These are phyloP conservation scores for Rutstroemia sp. DNA, from an alignment of 2,329 filamentous ascomycete genomes.

Conservation along the genomic window DNA sequence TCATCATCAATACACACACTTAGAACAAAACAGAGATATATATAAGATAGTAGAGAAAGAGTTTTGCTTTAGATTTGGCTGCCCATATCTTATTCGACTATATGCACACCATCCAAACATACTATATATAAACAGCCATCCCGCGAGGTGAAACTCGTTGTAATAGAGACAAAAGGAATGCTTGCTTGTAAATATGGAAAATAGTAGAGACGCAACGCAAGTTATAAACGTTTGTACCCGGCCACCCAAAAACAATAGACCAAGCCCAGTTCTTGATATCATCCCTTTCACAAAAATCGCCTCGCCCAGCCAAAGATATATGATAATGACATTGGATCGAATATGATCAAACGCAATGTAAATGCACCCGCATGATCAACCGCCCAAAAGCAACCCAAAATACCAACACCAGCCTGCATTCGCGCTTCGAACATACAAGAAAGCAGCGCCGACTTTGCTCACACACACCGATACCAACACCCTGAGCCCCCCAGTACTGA, in stretches of 20 bases:
- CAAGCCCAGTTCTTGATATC: conserved; percentile 10
- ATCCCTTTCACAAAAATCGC: conserved; percentile 10
- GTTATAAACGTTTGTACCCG: conserved; percentile 7
- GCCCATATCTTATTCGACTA: not conserved
- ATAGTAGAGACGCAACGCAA: not conserved
- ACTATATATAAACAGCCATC: not conserved
- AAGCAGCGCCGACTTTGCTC: conserved; percentile 22
- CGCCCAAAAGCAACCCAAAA: conserved; percentile 21
- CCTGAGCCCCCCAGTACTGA: conserved; percentile 15
- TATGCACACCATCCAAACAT: not conserved
- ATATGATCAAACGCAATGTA: conserved; percentile 14
- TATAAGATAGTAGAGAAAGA: not conserved
- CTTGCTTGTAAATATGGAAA: not conserved
- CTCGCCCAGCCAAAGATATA: conserved; percentile 9
- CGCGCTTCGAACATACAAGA: conserved; percentile 22
- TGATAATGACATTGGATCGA: conserved; percentile 11
- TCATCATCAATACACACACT: not conserved
- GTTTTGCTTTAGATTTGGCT: not conserved
- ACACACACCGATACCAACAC: conserved; percentile 20
- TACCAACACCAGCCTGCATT: conserved; percentile 9
- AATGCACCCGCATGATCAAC: conserved; percentile 25
- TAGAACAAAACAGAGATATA: not conserved
- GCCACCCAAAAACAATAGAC: conserved; percentile 1
- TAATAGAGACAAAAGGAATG: no score
- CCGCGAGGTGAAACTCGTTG: not conserved